phyloP scores from a whole-genome alignment of 2,329 filamentous ascomycete genomes.

The Alternaria arbusti region DNA sequence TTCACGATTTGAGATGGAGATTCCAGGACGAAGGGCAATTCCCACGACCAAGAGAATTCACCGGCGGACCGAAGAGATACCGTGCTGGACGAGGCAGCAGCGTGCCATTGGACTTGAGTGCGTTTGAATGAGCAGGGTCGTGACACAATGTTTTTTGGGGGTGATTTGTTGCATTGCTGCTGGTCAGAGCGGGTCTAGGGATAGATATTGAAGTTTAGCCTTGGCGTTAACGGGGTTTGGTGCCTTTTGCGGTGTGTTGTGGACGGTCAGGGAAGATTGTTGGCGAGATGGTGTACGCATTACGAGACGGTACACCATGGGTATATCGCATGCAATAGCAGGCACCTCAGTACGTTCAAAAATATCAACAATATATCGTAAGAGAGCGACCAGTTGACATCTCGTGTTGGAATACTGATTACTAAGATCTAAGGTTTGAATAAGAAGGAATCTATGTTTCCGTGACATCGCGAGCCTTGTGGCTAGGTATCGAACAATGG shows the following conservation, averaged over 20 bases:
- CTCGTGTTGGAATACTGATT: neutral
- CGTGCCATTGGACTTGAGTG: conserved; percentile 83
- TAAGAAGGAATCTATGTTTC: neutral
- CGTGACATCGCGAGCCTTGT: neutral
- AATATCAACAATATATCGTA: neutral
- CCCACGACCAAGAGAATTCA: conserved; percentile 83
- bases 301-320: neutral
- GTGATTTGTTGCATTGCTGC: conserved; percentile 15
- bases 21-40: conserved; percentile 84
- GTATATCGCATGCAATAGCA: neutral
- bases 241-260: neutral
- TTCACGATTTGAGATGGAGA: conserved; percentile 83
- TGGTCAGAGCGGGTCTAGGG: conserved; percentile 2
- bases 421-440: neutral
- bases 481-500: neutral
- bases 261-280: neutral
- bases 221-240: conserved; percentile 21
- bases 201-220: conserved; percentile 25
- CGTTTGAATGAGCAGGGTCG: conserved; percentile 52
- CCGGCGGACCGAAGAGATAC: conserved; percentile 77
- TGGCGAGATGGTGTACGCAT: neutral
- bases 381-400: neutral
- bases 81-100: conserved; percentile 91
- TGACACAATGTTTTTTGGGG: neutral
- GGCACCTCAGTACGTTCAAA: neutral